These are phyloP conservation scores for Micractinium sp. DNA, from an alignment of 139 green algal species.

Conservation along the genomic window DNA sequence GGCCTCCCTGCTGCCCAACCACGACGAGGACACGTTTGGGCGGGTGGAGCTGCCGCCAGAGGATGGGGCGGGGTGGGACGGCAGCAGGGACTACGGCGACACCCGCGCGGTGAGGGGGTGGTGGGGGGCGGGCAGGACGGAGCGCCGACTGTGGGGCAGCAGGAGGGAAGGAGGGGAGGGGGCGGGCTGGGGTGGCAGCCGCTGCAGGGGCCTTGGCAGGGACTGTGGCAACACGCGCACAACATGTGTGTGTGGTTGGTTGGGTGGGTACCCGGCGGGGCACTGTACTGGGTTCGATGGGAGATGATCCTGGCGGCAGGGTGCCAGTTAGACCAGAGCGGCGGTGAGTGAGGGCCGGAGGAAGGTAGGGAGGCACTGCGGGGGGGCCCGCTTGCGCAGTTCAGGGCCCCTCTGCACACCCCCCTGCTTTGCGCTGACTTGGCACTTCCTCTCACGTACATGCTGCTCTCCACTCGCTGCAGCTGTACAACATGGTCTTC, in stretches of 20 bases:
- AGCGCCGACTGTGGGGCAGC: not conserved
- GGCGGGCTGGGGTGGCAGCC: not conserved
- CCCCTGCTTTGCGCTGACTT: too few species aligned
- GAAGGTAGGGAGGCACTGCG: too few species aligned
- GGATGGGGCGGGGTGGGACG: not conserved
- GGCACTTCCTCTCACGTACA: not conserved
- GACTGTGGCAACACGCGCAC: too few species aligned
- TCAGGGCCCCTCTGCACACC: too few species aligned
- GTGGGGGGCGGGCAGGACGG: not conserved
- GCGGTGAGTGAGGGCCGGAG: too few species aligned
- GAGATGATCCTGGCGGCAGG: too few species aligned
- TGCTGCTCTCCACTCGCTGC: not conserved
- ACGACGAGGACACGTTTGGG: conserved; percentile 15
- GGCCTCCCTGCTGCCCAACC: conserved; percentile 19
- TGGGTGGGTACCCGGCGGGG: too few species aligned
- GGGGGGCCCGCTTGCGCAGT: too few species aligned
- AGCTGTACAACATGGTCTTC: conserved; percentile 47
- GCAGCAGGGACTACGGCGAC: conserved; percentile 12
- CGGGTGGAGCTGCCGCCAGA: conserved; percentile 13
- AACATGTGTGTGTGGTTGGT: too few species aligned
- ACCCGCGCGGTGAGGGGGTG: not conserved
- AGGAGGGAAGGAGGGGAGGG: not conserved
- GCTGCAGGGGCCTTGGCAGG: too few species aligned
- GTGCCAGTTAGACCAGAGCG: too few species aligned
- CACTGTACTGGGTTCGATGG: too few species aligned